A percentile compares a stretch with the other conserved stretches of the same genome.
Conservation (phyloP, 1,139 yeast species). For the Debaryomycetaceae sp. region DNA sequence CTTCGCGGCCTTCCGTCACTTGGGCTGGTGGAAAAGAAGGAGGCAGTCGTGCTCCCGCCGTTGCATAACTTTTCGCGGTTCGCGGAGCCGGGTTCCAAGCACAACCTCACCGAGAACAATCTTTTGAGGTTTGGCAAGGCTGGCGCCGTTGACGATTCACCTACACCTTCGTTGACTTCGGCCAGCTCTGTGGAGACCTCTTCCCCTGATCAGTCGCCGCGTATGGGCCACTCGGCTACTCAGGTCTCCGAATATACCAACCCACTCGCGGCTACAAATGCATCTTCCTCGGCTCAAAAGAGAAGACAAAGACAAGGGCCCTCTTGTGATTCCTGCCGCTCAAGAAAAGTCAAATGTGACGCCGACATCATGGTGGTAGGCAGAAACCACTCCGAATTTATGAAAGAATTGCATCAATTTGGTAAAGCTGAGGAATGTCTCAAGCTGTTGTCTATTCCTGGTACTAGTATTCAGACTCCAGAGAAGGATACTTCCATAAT, state of each 20-base stretch:
- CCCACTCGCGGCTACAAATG: neutral
- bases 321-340: conserved; percentile 68
- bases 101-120: conserved; percentile 15
- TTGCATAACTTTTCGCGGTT: conserved; percentile 7
- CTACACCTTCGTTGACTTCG: conserved; percentile 13
- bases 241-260: neutral
- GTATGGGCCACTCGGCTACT: neutral
- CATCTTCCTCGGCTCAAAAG: conserved; percentile 12
- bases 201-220: conserved; percentile 9
- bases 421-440: neutral
- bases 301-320: conserved; percentile 71
- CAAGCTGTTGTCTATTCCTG: neutral
- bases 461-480: conserved; percentile 2
- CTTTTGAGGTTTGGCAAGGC: conserved; percentile 6
- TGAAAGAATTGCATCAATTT: neutral
- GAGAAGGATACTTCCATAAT: conserved; percentile 11
- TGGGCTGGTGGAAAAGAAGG: conserved; percentile 2
- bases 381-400: conserved; percentile 6
- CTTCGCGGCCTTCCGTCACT: conserved; percentile 1
- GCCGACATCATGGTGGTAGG: conserved; percentile 48
- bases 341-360: conserved; percentile 73
- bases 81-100: neutral
- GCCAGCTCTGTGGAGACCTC: conserved; percentile 6
- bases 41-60: conserved; percentile 15
- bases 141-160: conserved; percentile 1